Conservation (phyloP, 768 basidiomycete genomes). For the Russula foetens region DNA sequence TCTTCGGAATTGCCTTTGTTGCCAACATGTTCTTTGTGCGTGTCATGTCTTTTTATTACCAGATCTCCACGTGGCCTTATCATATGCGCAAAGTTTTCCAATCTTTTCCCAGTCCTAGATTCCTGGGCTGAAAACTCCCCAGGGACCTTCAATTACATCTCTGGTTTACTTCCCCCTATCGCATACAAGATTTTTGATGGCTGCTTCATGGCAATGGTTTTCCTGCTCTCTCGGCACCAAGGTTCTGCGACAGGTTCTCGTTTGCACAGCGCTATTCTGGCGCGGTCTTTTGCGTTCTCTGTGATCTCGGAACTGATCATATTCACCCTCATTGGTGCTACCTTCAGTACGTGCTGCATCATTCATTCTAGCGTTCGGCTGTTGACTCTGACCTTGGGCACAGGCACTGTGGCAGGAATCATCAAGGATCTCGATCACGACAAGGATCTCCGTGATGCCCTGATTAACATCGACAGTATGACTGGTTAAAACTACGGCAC, state of each 20-base stretch:
- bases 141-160: slow-evolving; percentile 69
- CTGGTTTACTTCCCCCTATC: slow-evolving; percentile 92
- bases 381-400: slow-evolving; percentile 1
- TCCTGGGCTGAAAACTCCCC: slow-evolving; percentile 58
- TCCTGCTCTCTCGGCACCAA: slow-evolving; percentile 64
- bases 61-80: too few species aligned
- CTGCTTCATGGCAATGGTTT: too few species aligned
- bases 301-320: slow-evolving; percentile 90
- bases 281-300: slow-evolving; percentile 89
- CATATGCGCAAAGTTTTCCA: slow-evolving; percentile 38
- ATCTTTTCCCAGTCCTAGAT: slow-evolving; percentile 71
- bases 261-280: slow-evolving; percentile 85
- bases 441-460: slow-evolving; percentile 36
- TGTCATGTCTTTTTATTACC: slow-evolving; percentile 5
- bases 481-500: not conserved
- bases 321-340: slow-evolving; percentile 87
- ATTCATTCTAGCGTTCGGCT: not conserved
- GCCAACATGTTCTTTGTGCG: slow-evolving; percentile 82
- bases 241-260: slow-evolving; percentile 62
- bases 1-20: slow-evolving; percentile 52
- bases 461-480: slow-evolving; percentile 38
- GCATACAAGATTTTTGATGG: too few species aligned
- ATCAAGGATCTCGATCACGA: slow-evolving; percentile 42
- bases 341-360: slow-evolving; percentile 63
- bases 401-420: slow-evolving; percentile 33